Evolutionary conservation across 176 grass and related monocot species (phyloP), one percentile per base, ranked within the genome.

Genomic region (Carex pumila): DNA sequence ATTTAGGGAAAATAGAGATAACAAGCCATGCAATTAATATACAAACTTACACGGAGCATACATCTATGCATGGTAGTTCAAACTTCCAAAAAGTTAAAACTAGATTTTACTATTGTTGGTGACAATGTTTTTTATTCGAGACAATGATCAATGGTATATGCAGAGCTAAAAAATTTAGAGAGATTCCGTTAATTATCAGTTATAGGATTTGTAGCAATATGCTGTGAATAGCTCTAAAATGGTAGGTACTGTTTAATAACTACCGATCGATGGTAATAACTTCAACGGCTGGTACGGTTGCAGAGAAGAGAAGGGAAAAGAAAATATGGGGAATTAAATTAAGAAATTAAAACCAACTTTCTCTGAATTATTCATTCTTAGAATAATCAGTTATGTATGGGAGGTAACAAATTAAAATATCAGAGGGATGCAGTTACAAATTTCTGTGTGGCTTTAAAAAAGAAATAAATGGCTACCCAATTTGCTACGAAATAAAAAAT

Each of bases 61-160:
- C 17, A 25, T 61, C 58, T 15, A 64, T 81, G 7, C 49, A 50
- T 11, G 61, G 43, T 29, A 82, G 80, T 82, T 82, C 7, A 4
- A 65, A 67, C 60, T 52, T 54, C 60, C 57, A 82, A 82, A 82
- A 82, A 68, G 80, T 61, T 82, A 2, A 52, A 82, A 82, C 80
- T 25, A 82, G 2, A 82, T 29, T 68, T 82, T 62, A 45, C 43
- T 82, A 82, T 65, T 65, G 60, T 82, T 82, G 64, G 80, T 50
- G 21, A 64, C 17, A 50, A 65, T 54, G 22, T 49, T 31, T 49
- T 18, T 36, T 32, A 29, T 65, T 41, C 9, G 13, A 67, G 30
- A 65, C 63, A 22, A 41, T 22, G 56, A 59, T 60, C 12, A 21
- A 63, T 74, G 71, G 71, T 50, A 74, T 73, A 56, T 17, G 34